Percentiles rank a stretch among this genome's conserved stretches.
Evolutionary conservation across 441 rosid genomes (phyloP).

Genomic region (Pelargonium australe): DNA sequence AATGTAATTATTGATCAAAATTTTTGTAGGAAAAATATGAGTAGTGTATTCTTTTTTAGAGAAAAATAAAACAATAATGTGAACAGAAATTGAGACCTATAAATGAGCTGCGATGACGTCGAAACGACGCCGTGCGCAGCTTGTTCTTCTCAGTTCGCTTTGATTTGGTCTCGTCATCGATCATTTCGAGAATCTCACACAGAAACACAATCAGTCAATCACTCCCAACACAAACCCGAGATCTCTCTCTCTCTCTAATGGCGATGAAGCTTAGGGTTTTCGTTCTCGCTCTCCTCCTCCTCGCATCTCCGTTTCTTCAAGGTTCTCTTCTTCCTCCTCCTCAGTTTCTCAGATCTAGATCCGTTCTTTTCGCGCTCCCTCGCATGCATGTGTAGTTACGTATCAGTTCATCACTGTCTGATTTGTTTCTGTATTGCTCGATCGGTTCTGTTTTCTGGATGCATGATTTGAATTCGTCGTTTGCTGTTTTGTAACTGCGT

Average conservation of each 20-base stretch:
- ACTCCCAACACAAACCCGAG: background rate
- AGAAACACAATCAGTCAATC: no score
- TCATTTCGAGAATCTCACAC: no score
- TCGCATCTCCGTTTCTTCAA: constrained; percentile 71
- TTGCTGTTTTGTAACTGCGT: constrained; percentile 7
- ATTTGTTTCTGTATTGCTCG: background rate
- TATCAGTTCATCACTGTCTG: background rate
- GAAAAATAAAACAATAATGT: no score
- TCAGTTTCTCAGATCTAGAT: constrained; percentile 43
- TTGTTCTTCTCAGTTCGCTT: no score
- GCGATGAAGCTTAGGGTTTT: constrained; percentile 62
- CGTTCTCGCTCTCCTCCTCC: constrained; percentile 70
- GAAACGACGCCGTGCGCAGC: no score
- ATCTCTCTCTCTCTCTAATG: background rate
- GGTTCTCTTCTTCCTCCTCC: constrained; percentile 31
- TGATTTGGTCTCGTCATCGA: no score
- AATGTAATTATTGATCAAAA: no score
- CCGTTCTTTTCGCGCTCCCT: background rate
- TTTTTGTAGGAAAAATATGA: no score
- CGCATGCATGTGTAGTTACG: background rate
- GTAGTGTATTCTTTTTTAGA: no score
- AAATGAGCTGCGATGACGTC: no score
- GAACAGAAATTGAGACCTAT: no score
- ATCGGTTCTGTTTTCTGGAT: background rate
- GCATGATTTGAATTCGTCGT: background rate